Evolutionary conservation across 495 filamentous ascomycete species (phyloP).

Genomic region (Emericellopsis terricola): DNA sequence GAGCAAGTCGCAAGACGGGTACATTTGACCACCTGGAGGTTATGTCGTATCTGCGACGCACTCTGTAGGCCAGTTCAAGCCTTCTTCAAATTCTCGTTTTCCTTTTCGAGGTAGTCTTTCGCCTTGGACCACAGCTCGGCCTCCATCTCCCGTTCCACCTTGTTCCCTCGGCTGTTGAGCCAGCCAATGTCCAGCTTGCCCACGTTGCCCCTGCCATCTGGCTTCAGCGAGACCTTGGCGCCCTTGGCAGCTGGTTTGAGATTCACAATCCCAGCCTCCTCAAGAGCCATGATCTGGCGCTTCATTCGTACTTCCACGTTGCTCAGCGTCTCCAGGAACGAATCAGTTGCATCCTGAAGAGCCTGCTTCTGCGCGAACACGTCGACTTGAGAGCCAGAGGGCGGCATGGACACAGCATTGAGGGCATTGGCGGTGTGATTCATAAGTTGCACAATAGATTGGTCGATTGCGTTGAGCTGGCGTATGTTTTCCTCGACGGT

Average conservation of each 20-base stretch:
- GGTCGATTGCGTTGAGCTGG: slow-evolving; percentile 59
- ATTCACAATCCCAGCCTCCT: slow-evolving; percentile 58
- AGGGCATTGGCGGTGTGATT: slow-evolving; percentile 50
- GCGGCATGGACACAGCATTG: slow-evolving; percentile 27
- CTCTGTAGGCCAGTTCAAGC: too few species aligned
- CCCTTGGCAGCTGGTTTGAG: slow-evolving; percentile 7
- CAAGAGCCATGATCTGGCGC: slow-evolving; percentile 62
- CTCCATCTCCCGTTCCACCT: slow-evolving; percentile 62
- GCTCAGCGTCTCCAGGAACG: slow-evolving; percentile 52
- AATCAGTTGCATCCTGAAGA: slow-evolving; percentile 42
- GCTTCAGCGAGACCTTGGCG: slow-evolving; percentile 14
- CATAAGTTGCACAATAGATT: slow-evolving; percentile 39
- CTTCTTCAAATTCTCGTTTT: neutral
- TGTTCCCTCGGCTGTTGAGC: slow-evolving; percentile 67
- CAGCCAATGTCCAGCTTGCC: slow-evolving; percentile 61
- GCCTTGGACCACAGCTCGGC: slow-evolving; percentile 57
- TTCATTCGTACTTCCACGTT: slow-evolving; percentile 50
- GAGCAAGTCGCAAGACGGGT: too few species aligned
- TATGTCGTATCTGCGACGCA: too few species aligned
- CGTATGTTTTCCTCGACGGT: slow-evolving; percentile 55
- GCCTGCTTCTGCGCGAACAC: slow-evolving; percentile 31
- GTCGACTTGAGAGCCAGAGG: slow-evolving; percentile 4
- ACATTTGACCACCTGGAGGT: too few species aligned
- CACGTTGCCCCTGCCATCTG: slow-evolving; percentile 34
- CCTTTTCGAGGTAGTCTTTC: slow-evolving; percentile 11